Conservation (phyloP, 1,139 yeast genomes). For the Pichia sp. region DNA sequence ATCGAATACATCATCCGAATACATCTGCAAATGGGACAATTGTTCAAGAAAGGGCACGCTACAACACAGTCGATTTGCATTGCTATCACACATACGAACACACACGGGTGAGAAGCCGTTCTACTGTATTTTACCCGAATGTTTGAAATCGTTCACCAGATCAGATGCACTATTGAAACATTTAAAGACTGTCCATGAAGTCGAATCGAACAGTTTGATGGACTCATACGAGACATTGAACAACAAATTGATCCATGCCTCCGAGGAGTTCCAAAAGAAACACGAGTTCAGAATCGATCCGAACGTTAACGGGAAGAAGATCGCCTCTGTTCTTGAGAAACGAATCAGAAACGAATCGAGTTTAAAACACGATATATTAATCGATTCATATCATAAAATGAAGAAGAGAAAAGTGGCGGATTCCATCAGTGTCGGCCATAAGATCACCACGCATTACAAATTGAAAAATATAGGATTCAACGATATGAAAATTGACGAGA, state of each 20-base stretch:
- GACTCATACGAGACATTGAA: conserved; percentile 23
- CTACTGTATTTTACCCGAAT: conserved; percentile 68
- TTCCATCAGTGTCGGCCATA: conserved; percentile 5
- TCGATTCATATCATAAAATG: conserved; percentile 14
- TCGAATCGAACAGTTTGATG: conserved; percentile 31
- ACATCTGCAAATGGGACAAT: conserved; percentile 59
- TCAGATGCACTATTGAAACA: conserved; percentile 66
- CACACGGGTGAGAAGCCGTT: conserved; percentile 72
- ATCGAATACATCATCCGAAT: conserved; percentile 35
- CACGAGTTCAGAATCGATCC: conserved; percentile 11
- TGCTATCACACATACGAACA: conserved; percentile 59
- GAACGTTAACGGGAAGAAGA: conserved; percentile 10
- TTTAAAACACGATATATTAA: conserved; percentile 18
- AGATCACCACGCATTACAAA: conserved; percentile 15
- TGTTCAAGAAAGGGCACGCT: conserved; percentile 54
- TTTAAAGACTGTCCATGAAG: conserved; percentile 59
- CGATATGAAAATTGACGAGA: conserved; percentile 10
- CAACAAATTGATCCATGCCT: neutral
- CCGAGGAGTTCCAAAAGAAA: conserved; percentile 5
- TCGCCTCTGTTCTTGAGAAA: conserved; percentile 10
- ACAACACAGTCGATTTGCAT: conserved; percentile 59
- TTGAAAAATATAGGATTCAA: conserved; percentile 16
- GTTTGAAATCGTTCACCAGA: conserved; percentile 58
- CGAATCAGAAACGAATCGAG: conserved; percentile 10
- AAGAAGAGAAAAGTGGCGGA: conserved; percentile 7